phyloP scores from a whole-genome alignment of 2,329 filamentous ascomycete species.

The Gaeumannomyces sp. region DNA sequence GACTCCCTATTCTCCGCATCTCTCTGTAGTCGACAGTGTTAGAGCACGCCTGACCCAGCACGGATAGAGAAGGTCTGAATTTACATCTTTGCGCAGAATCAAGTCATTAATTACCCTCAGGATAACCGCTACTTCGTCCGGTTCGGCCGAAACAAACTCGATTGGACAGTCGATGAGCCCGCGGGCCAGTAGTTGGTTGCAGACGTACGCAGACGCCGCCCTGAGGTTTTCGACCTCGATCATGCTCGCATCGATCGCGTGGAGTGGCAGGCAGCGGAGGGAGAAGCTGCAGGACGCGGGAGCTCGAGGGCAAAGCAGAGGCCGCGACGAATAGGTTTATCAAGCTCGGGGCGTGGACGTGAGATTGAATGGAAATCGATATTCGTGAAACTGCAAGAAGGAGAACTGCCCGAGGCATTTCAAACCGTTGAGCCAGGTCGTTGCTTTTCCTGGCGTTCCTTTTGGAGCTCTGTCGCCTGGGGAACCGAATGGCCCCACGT shows the following conservation, averaged over 20 bases:
- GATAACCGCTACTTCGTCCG: conserved; percentile 63
- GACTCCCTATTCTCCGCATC: conserved; percentile 86
- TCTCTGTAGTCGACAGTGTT: conserved; percentile 45
- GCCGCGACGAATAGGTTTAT: too few species aligned
- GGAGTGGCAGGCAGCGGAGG: too few species aligned
- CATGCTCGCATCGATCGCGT: conserved; percentile 28
- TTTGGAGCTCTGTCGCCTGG: too few species aligned
- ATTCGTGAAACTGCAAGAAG: too few species aligned
- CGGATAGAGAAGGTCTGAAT: conserved; percentile 24
- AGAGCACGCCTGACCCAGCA: background rate
- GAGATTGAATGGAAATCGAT: too few species aligned
- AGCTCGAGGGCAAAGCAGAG: background rate
- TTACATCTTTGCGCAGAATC: conserved; percentile 80
- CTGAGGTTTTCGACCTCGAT: conserved; percentile 56
- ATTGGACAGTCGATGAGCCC: conserved; percentile 66
- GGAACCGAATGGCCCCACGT: too few species aligned
- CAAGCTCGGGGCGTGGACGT: background rate
- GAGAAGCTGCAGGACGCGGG: too few species aligned
- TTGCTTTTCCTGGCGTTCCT: too few species aligned
- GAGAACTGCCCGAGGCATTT: too few species aligned
- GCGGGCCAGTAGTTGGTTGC: conserved; percentile 63
- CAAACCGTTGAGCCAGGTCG: too few species aligned
- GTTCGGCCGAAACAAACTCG: conserved; percentile 69
- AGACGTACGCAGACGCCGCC: conserved; percentile 65
- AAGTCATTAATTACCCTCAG: conserved; percentile 94